Evolutionary conservation across 306 rosid genomes (phyloP), one percentile per base, ranked within the genome.

Genomic region (Corylus americana): DNA sequence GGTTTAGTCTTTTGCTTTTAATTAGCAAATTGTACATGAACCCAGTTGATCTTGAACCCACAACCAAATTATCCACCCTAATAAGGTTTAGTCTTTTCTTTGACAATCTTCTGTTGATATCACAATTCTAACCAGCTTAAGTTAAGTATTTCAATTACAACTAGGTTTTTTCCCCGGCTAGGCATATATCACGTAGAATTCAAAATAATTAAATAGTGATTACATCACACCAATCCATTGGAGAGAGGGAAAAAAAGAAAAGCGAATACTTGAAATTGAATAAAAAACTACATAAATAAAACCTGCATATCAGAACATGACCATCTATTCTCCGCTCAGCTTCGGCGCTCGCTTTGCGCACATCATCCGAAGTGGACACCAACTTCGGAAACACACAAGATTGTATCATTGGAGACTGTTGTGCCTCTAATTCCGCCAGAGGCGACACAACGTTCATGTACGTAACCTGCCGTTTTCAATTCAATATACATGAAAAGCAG

Each of bases 271-370:
- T 39, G 39, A 75, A 68, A 78, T 37, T 54, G 35, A 62, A 72
- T 74, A 78, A 75, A 42, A 31, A 35, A 67, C 22, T 18, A 68
- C 62, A 77, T 10, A 59, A 70, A 78, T 27, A 29, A 48, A 76
- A 95, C 99, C 98, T 95, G 99, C 97, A 93, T 27, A 45, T 16
- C 74, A 85, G 89, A 74, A 83, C 73, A 87, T 95, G 97, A 35
- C 85, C 90, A 81, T 95, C 99, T 71, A 95, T 87, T 86, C 88
- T 93, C 84, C 88, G 88, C 83, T 91, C 99, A 14, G 98, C 99
- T 88, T 93, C 97, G 0, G 88, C 90, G 86, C 98, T 95, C 50
- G 98, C 98, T 86, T 90, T 91, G 66, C 94, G 87, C 76, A 93
- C 92, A 76, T 86, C 96, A 74, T 88, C 92, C 20, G 77, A 73